Conservation (phyloP, 306 rosid genomes). For the Luffa aegyptiaca region DNA sequence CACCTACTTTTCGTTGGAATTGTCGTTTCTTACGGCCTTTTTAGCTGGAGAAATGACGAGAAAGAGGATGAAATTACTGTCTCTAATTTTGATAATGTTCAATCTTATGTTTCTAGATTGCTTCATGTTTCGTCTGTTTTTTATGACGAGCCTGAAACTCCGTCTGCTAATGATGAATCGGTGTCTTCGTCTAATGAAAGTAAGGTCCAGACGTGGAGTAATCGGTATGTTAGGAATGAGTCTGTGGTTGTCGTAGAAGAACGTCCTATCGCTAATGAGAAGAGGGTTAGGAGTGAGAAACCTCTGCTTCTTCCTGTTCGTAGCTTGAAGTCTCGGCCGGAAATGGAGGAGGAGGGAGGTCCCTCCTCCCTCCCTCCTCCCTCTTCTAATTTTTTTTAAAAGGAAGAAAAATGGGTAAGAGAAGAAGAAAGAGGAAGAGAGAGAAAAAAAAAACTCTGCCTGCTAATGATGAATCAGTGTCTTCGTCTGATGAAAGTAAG, state of each 20-base stretch:
- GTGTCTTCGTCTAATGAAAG: constrained; percentile 25
- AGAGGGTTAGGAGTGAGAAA: constrained; percentile 25
- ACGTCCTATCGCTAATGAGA: constrained; percentile 21
- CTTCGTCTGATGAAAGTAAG: constrained; percentile 32
- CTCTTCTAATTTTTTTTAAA: no score
- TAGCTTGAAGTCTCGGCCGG: constrained; percentile 71
- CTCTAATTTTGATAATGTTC: constrained; percentile 61
- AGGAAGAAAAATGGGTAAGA: no score
- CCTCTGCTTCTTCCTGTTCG: constrained; percentile 81
- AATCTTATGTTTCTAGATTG: constrained; percentile 50
- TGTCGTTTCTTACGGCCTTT: constrained; percentile 78
- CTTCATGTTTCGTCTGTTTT: constrained; percentile 70
- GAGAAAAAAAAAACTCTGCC: constrained; percentile 25
- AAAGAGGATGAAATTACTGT: constrained; percentile 32
- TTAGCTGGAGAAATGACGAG: constrained; percentile 53
- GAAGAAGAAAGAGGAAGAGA: no score
- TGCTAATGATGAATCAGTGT: constrained; percentile 21
- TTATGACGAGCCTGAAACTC: constrained; percentile 47
- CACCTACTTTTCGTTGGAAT: constrained; percentile 80
- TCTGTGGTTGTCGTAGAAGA: constrained; percentile 54
- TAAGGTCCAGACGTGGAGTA: constrained; percentile 69
- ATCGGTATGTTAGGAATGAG: constrained; percentile 47
- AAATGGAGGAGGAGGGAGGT: no score
- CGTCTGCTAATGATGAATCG: constrained; percentile 21
- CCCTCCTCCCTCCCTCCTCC: no score